Evolutionary conservation across 768 basidiomycete genomes (phyloP), one percentile per base, ranked within the genome.

Genomic region (Cantharellus anzutake): DNA sequence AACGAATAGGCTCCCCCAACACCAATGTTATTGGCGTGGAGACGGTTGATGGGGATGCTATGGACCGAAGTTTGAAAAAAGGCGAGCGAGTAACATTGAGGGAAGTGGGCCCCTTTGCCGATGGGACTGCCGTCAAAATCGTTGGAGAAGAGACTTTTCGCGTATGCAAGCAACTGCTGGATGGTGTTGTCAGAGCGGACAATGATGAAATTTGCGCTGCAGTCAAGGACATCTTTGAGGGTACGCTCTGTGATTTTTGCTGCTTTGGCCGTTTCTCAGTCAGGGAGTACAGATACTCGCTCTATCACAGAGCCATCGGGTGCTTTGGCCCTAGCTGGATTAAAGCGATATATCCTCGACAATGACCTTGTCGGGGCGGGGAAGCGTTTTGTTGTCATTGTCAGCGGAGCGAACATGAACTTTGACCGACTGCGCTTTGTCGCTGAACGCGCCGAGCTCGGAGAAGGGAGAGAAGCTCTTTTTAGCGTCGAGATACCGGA

Each of bases 331-430:
- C 75, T 98, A 42, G 96, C 96, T 16, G 91, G 90, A 5, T 74
- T 97, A 58, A 99, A 98, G 69, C 81, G 80, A 7, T 79, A 94
- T 68, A 91, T 99, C 65, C 64, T 80, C 41, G 72, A 82, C 60
- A 88, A 96, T 70, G 77, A 83, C 57, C 79, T 98, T 41, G 65
- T 91, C 57, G 88, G 87, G 42, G 81, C 86, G 2, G 77, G 84
- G 60, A 89, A 89, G 72, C 82, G 80, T 60, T 96, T 93, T 64
- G 93, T 97, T 39, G 92, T 80, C 3, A 82, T 97, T 58, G 73
- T 98, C 63, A 93, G 89, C 66, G 96, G 96, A 29, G 96, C 94
- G 16, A 98, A 99, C 72, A 96, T 99, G 89, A 98, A 99, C 73
- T 99, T 99, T 71, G 88, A 91, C 67, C 81, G 94, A 50, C 71